Conservation (phyloP, 352 stramenopile species). For the Salisapilia sapeloensis region DNA sequence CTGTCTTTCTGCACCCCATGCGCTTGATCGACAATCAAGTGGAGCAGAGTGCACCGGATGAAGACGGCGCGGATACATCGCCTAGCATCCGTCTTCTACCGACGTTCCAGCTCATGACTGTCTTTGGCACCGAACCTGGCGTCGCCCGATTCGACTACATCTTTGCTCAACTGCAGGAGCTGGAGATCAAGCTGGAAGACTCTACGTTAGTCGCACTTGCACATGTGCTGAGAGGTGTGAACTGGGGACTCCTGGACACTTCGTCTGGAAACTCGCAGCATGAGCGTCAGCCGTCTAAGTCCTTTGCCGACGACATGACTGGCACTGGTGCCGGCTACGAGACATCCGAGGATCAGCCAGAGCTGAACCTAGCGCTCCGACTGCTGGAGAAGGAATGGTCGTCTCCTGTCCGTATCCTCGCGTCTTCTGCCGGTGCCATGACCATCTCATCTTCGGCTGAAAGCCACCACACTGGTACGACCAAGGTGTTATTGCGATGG, state of each 20-base stretch:
- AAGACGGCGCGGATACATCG: too few species aligned
- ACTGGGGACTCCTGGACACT: slow-evolving; percentile 27
- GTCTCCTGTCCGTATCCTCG: slow-evolving; percentile 3
- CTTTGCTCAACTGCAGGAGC: slow-evolving; percentile 69
- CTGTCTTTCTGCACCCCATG: slow-evolving; percentile 55
- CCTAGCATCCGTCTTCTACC: slow-evolving; percentile 19
- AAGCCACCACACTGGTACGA: slow-evolving; percentile 19
- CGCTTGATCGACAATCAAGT: slow-evolving; percentile 43
- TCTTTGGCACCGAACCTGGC: slow-evolving; percentile 39
- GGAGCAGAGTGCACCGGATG: too few species aligned
- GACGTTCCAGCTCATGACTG: slow-evolving; percentile 67
- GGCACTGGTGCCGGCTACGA: slow-evolving; percentile 3
- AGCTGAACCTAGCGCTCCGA: slow-evolving; percentile 32
- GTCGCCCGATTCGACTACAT: slow-evolving; percentile 78
- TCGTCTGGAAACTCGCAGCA: slow-evolving; percentile 8
- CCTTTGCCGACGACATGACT: not conserved
- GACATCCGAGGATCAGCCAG: too few species aligned
- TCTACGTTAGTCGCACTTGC: slow-evolving; percentile 54
- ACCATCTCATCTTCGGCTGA: slow-evolving; percentile 1
- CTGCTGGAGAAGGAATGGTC: slow-evolving; percentile 42
- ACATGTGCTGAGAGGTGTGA: slow-evolving; percentile 53
- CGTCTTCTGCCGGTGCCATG: not conserved
- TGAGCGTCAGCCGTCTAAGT: slow-evolving; percentile 2
- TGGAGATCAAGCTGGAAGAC: slow-evolving; percentile 78
- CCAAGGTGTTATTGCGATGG: slow-evolving; percentile 63